Base-by-base conservation (phyloP, 1,284 basidiomycete genomes). In the Melampsora americana region DNA sequence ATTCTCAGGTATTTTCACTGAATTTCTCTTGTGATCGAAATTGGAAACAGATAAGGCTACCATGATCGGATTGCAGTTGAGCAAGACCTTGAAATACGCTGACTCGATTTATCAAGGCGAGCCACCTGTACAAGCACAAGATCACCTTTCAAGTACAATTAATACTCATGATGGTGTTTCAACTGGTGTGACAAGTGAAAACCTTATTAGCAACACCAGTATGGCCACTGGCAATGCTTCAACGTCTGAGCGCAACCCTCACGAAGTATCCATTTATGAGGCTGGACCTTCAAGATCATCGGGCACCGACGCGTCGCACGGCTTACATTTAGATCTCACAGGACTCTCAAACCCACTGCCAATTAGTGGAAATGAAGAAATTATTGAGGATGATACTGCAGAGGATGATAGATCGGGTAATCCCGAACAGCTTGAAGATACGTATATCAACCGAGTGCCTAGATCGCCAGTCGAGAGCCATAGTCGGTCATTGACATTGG, bases 381-480 rank as follows among this genome's bases (percentile, higher is more conserved):
- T 7, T 59, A 7, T 28, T 11, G 50, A 23, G 60, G 44, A 18
- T 16, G 14, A 70, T 59, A 23, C 28, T 9, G 56, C 5, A 30
- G 56, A 59, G 14, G 56, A 59, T 12, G 56, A 30, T 26, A 23
- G 26, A 30, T 12, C 23, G 23, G 56, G 56, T 26, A 26, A 26
- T 26, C 2, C 23, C 16, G 7, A 59, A 26, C 56, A 59, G 56
- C 9, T 11, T 1, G 56, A 2, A 59, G 56, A 28, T 14, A 59
- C 28, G 56, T 5, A 56, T 14, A 35, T 6, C 23, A 32, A 9
- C 9, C 23, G 20, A 18, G 64, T 66, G 6, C 77, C 77, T 39
- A 64, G 67, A 23, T 79, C 79, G 7, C 81, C 81, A 14, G 75
- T 80, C 35, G 80, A 80, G 50, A 74, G 64, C 53, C 78, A 80